Evolutionary conservation across 1,284 basidiomycete species (phyloP), one percentile per base, ranked within the genome.

Genomic region (Crepidotus sp.): DNA sequence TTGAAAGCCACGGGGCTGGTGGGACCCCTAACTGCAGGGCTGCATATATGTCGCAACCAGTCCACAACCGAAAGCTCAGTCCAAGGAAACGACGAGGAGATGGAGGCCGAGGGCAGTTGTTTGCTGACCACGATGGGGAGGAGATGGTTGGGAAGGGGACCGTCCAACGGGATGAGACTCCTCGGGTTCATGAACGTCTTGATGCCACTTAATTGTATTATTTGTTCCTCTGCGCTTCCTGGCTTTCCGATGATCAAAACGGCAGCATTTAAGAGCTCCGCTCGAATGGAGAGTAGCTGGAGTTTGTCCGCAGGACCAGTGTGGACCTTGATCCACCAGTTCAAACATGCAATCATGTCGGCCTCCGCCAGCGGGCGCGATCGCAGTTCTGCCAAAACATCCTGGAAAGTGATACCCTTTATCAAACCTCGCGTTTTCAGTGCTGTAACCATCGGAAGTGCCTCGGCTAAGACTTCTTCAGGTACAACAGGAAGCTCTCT

Each of bases 351-450:
- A 15, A 83, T 61, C 67, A 89, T 83, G 62, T 98, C 92, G 10
- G 70, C 64, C 53, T 89, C 77, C 0, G 63, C 63, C 14, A 98
- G 70, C 1, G 94, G 83, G 10, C 88, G 71, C 2, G 71, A 63
- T 11, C 76, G 74, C 5, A 99, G 71, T 60, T 96, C 91, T 40
- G 71, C 66, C 39, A 98, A 69, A 14, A 98, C 88, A 59, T 98
- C 96, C 14, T 80, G 70, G 56, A 96, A 88, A 0, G 79, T 77
- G 50, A 95, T 84, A n/a, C 83, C 73, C 42, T 76, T 77, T n/a
- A 98, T 73, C 60, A 94, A 67, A 1, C 76, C 75, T 29, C 82
- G 73, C 29, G 69, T 69, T 38, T 81, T 77, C 8, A 98, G 65
- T 6, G 77, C 65, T 22, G 71, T 69, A 14, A 96, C 68, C 63